Evolutionary conservation across 768 basidiomycete genomes (phyloP).

Genomic region (Rhizopogon vinicolor): DNA sequence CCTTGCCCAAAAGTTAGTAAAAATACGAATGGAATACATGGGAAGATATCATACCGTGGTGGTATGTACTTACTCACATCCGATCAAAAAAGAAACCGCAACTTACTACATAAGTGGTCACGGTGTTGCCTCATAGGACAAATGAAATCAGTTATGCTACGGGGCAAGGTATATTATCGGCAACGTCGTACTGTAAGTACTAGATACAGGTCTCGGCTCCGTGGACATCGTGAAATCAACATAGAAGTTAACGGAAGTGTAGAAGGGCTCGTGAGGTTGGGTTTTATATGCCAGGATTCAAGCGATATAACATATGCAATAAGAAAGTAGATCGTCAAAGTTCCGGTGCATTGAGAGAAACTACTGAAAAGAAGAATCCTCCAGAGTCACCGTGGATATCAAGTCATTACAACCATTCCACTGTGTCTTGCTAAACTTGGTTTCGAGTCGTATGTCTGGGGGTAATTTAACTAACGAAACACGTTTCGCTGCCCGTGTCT

Average conservation of each 20-base stretch:
- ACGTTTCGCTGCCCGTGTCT: slow-evolving; percentile 78
- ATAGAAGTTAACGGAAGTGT: background rate
- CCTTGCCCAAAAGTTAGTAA: too few relatives aligned
- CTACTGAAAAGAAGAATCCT: background rate
- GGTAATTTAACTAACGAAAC: slow-evolving; percentile 79
- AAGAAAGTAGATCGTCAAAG: background rate
- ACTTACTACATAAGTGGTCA: too few relatives aligned
- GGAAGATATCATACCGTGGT: too few relatives aligned
- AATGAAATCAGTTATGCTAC: too few relatives aligned
- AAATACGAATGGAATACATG: too few relatives aligned
- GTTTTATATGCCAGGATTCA: background rate
- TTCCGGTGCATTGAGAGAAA: background rate
- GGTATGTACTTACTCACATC: too few relatives aligned
- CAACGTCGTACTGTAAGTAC: too few relatives aligned
- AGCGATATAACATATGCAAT: background rate
- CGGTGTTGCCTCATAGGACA: too few relatives aligned
- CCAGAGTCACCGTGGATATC: slow-evolving; percentile 1
- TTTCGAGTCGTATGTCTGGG: slow-evolving; percentile 37
- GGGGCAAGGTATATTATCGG: too few relatives aligned
- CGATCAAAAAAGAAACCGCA: too few relatives aligned
- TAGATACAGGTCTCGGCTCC: too few relatives aligned
- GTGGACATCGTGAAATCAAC: background rate
- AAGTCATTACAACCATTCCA: slow-evolving; percentile 1
- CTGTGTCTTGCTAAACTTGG: slow-evolving; percentile 13
- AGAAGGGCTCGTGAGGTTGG: background rate